phyloP scores from a whole-genome alignment of 176 grass and related monocot species.

The Aegilops sharonensis region DNA sequence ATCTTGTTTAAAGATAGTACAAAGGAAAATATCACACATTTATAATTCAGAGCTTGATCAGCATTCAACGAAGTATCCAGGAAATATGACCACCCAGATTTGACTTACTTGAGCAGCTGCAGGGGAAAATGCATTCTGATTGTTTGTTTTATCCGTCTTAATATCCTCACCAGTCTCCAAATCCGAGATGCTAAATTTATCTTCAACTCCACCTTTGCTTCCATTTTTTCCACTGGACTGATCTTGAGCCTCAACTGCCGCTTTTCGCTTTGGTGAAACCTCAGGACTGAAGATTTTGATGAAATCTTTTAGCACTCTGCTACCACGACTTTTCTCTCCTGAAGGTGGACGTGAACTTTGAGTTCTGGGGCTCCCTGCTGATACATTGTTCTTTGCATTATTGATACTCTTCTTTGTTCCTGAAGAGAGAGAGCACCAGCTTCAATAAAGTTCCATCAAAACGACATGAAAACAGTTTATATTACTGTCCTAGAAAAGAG shows the following conservation, averaged over 20 bases:
- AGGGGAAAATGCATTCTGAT: conserved; percentile 30
- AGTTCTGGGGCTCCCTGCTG: conserved; percentile 20
- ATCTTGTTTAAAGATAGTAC: neutral
- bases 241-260: conserved; percentile 37
- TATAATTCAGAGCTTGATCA: conserved; percentile 5
- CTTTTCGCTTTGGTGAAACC: conserved; percentile 71
- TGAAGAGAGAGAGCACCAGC: conserved; percentile 27
- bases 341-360: conserved; percentile 42
- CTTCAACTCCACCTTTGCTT: conserved; percentile 45
- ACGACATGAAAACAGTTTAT: conserved; percentile 6
- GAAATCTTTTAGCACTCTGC: conserved; percentile 72
- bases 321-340: conserved; percentile 61
- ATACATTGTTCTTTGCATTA: conserved; percentile 30
- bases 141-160: conserved; percentile 24
- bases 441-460: conserved; percentile 31
- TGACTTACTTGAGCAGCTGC: conserved; percentile 44
- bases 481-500: conserved; percentile 6
- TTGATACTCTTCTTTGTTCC: conserved; percentile 30
- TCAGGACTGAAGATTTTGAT: conserved; percentile 80
- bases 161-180: conserved; percentile 37
- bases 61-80: conserved; percentile 7
- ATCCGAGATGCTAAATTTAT: conserved; percentile 47
- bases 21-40: neutral
- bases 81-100: conserved; percentile 15
- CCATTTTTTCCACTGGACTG: conserved; percentile 43